Base-by-base conservation (phyloP, 2,329 filamentous ascomycete genomes). In the Fusarium avenaceum region DNA sequence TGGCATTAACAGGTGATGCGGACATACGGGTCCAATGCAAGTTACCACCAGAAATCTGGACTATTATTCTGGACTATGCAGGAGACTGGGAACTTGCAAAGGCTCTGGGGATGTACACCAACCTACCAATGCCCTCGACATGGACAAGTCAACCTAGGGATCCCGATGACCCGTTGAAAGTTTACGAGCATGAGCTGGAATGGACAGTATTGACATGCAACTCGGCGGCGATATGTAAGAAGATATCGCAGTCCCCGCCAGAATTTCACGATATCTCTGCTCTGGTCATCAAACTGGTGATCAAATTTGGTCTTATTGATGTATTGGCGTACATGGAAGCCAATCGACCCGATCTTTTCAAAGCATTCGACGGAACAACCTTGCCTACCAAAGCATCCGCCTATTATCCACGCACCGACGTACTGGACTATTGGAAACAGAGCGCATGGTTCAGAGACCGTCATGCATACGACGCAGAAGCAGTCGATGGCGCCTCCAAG, bases 11-110 rank as follows among this genome's bases (percentile, higher is more conserved):
- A 7, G 74, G 77, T 1, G 78, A 76, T 22, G 74, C 70, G 45
- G 75, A 76, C 38, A 74, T 76, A 42, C 76, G 72, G 57, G 71
- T 77, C 48, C 79, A 80, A 56, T 80, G 79, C 20, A 82, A 82
- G 42, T 82, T 98, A 2, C 95, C 95, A 1, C 89, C 92, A 0
- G 95, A 98, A 79, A 86, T 97, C 39, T 97, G 94, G 93, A 91
- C 91, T 32, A 91, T 95, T 58, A 91, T 98, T 47, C 88, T 97
- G 43, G 92, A 96, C 68, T 89, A 90, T 65, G 88, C 94, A 1
- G 89, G 89, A 43, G 95, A 98, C 77, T 98, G 95, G 95, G 95
- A 97, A 79, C 84, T 96, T 20, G 92, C 95, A 11, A 90, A 90
- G 69, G 90, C 92, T 1, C 83, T 97, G 7, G 90, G 92, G 57